These are phyloP conservation scores for Candida sojae DNA, from an alignment of 1,139 yeast species.

Conservation along the genomic window DNA sequence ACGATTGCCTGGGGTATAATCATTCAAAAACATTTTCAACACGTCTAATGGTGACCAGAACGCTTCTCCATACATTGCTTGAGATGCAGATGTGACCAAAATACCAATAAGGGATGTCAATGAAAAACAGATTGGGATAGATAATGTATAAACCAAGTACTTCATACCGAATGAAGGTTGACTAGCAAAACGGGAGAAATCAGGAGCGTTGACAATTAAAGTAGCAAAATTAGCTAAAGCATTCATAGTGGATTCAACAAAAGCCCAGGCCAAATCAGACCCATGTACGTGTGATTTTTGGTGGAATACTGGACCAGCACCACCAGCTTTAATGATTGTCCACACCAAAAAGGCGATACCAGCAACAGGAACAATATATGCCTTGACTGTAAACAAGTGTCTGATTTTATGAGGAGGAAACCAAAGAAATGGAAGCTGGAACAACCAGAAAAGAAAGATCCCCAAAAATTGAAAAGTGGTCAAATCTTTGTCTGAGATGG, in stretches of 20 bases:
- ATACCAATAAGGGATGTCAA: constrained; percentile 85
- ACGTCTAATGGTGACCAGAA: constrained; percentile 89
- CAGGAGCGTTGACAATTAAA: constrained; percentile 84
- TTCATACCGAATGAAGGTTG: constrained; percentile 43
- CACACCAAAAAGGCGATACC: constrained; percentile 79
- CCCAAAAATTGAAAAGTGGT: constrained; percentile 71
- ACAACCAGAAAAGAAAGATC: constrained; percentile 78
- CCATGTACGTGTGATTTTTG: constrained; percentile 54
- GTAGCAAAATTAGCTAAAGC: constrained; percentile 86
- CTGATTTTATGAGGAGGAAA: constrained; percentile 80
- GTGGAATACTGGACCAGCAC: constrained; percentile 68
- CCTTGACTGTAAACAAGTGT: constrained; percentile 79
- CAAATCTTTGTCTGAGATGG: constrained; percentile 48
- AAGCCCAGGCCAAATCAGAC: constrained; percentile 76
- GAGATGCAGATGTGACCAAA: constrained; percentile 80
- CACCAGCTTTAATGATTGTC: constrained; percentile 76
- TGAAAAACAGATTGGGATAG: constrained; percentile 78
- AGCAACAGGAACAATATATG: constrained; percentile 74
- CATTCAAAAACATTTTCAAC: constrained; percentile 62
- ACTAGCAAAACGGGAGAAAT: constrained; percentile 81
- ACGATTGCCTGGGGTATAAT: constrained; percentile 56
- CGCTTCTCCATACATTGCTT: constrained; percentile 64
- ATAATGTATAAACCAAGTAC: constrained; percentile 48
- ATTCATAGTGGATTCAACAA: constrained; percentile 76
- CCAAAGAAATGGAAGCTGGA: constrained; percentile 75